phyloP scores from a whole-genome alignment of 2,329 filamentous ascomycete species.

The Talaromyces rugulosus region DNA sequence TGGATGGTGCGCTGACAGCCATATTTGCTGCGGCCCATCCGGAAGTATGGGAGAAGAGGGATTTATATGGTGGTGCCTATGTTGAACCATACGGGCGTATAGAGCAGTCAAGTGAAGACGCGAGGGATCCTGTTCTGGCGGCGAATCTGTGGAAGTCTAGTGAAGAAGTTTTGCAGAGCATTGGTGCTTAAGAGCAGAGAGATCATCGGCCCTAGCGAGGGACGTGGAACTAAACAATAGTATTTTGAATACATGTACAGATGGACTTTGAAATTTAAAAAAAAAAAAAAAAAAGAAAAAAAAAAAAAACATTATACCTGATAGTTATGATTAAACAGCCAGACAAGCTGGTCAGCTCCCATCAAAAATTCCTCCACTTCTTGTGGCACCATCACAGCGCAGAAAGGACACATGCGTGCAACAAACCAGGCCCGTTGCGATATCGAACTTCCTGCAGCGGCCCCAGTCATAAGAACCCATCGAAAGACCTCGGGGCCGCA shows the following conservation, averaged over 20 bases:
- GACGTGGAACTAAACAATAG: neutral
- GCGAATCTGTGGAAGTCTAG: constrained; percentile 5
- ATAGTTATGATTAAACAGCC: constrained; percentile 4
- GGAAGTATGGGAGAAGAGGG: constrained; percentile 7
- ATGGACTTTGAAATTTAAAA: neutral
- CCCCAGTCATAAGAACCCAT: constrained; percentile 4
- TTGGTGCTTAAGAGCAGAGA: constrained; percentile 1
- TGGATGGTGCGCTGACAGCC: constrained; percentile 6
- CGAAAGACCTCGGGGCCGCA: constrained; percentile 2
- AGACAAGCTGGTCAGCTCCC: constrained; percentile 5
- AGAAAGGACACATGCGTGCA: constrained; percentile 8
- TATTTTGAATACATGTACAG: neutral
- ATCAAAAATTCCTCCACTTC: constrained; percentile 7
- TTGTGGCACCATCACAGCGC: constrained; percentile 6
- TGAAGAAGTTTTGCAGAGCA: constrained; percentile 3
- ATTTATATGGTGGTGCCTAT: constrained; percentile 6
- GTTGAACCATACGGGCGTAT: constrained; percentile 6
- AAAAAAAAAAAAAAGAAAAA: neutral
- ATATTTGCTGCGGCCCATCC: constrained; percentile 8
- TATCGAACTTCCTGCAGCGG: neutral
- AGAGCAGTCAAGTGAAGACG: constrained; percentile 6
- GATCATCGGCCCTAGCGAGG: neutral
- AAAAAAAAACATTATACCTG: neutral
- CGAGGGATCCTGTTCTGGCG: constrained; percentile 7
- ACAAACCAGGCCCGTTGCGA: constrained; percentile 7